These are phyloP conservation scores for Coemansia sp. DNA, from an alignment of 192 early-diverging fungal genomes.

Conservation along the genomic window DNA sequence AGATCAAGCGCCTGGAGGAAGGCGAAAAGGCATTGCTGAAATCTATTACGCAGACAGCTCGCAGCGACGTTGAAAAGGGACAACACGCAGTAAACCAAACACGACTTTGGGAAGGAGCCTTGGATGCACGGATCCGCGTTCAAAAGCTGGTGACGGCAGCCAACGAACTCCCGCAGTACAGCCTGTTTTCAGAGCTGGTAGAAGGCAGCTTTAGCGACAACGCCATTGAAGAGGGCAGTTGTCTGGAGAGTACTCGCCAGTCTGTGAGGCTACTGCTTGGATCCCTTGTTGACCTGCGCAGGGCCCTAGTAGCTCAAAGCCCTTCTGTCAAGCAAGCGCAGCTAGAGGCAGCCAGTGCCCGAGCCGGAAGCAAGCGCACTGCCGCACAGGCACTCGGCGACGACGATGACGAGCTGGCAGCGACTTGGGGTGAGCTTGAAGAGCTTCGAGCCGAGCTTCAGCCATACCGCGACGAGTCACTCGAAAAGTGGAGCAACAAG, in stretches of 20 bases:
- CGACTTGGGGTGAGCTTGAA: constrained; percentile 24
- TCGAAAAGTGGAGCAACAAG: constrained; percentile 95
- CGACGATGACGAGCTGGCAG: constrained; percentile 8
- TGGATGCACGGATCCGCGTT: constrained; percentile 85
- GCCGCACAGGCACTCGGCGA: neutral
- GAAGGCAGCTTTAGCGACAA: constrained; percentile 1
- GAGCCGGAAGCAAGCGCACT: constrained; percentile 21
- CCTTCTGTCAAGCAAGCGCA: constrained; percentile 13
- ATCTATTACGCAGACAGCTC: constrained; percentile 68
- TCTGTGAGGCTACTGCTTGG: constrained; percentile 24
- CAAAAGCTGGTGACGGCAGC: constrained; percentile 73
- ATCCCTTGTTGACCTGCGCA: constrained; percentile 31
- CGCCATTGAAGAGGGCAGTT: neutral
- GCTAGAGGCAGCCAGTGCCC: neutral
- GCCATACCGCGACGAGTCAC: constrained; percentile 77
- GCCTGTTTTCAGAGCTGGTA: constrained; percentile 15
- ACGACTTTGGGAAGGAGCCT: constrained; percentile 73
- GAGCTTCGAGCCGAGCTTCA: constrained; percentile 52
- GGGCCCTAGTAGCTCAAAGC: constrained; percentile 27
- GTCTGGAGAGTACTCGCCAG: constrained; percentile 14
- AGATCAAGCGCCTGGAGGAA: constrained; percentile 72
- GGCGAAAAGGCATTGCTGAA: constrained; percentile 84
- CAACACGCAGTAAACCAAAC: constrained; percentile 87
- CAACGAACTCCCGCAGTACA: constrained; percentile 72
- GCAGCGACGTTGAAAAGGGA: constrained; percentile 86